Conservation (phyloP, 2,329 filamentous ascomycete genomes). For the Fusarium concolor region DNA sequence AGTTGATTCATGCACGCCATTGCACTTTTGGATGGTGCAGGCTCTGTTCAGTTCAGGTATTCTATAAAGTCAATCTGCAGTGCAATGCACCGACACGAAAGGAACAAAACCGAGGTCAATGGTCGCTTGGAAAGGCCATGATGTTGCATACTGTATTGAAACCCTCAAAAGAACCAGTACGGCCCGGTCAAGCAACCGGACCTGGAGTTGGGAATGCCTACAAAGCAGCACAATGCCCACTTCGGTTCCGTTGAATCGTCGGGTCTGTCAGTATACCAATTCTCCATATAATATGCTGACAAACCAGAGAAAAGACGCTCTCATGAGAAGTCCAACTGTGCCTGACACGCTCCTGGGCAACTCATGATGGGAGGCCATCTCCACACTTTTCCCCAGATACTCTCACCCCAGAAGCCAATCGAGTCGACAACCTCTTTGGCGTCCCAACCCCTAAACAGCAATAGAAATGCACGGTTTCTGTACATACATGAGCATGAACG, state of each 20-base stretch:
- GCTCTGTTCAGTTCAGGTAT: not conserved
- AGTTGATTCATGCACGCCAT: not conserved
- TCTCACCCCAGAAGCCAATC: slow-evolving; percentile 2
- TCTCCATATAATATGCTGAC: slow-evolving; percentile 7
- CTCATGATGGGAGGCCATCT: slow-evolving; percentile 22
- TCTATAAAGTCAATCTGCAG: not conserved
- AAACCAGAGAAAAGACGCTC: not conserved
- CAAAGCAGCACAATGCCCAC: slow-evolving; percentile 4
- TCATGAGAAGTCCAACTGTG: not conserved
- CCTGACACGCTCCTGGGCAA: not conserved
- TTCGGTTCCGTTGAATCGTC: slow-evolving; percentile 18
- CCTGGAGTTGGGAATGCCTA: not conserved
- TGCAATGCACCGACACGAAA: not conserved
- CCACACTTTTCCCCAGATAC: slow-evolving; percentile 32
- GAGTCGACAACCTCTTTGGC: not conserved
- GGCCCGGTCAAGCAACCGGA: slow-evolving; percentile 26
- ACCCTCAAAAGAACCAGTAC: not conserved
- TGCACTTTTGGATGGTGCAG: not conserved
- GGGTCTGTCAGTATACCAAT: not conserved
- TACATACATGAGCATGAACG: not conserved
- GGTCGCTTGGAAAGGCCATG: not conserved
- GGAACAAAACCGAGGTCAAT: not conserved
- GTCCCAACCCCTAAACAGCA: slow-evolving; percentile 24
- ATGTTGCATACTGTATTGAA: not conserved
- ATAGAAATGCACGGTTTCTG: slow-evolving; percentile 1